These are phyloP conservation scores for Trametes cubensis DNA, from an alignment of 768 basidiomycete species.

Conservation along the genomic window DNA sequence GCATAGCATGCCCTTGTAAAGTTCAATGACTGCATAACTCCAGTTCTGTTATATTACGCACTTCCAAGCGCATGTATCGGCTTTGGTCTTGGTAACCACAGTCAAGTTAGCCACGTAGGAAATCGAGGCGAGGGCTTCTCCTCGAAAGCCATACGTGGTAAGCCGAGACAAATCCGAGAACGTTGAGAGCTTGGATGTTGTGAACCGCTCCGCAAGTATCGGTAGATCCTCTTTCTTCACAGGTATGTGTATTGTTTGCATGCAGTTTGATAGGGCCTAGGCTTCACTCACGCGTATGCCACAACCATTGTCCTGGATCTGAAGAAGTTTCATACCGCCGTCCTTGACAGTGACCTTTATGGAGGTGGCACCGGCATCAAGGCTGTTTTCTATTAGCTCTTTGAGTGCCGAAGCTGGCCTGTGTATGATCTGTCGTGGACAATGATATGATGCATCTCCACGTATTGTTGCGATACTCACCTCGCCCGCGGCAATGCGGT, in stretches of 20 bases:
- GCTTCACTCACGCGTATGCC: constrained; percentile 79
- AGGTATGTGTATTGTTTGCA: not conserved
- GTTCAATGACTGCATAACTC: not conserved
- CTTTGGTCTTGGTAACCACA: constrained; percentile 87
- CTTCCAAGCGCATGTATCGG: constrained; percentile 91
- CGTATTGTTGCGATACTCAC: constrained; percentile 31
- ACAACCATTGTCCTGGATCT: constrained; percentile 96
- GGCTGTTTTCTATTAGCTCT: constrained; percentile 90
- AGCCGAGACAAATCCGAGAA: constrained; percentile 87
- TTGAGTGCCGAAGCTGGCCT: constrained; percentile 94
- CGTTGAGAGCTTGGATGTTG: constrained; percentile 87
- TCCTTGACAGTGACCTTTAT: constrained; percentile 92
- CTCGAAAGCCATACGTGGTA: constrained; percentile 93
- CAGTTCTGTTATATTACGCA: constrained; percentile 42
- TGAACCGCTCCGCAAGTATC: constrained; percentile 91
- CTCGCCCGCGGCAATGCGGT: constrained; percentile 79
- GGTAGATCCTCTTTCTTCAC: constrained; percentile 82
- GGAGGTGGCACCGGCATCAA: constrained; percentile 90
- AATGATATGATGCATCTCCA: not conserved
- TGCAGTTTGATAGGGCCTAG: not conserved
- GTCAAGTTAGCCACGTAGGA: constrained; percentile 90
- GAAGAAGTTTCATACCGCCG: constrained; percentile 91
- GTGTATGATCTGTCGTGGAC: constrained; percentile 67
- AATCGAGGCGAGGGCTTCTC: constrained; percentile 95
- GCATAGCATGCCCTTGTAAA: constrained; percentile 71